A percentile compares a stretch with the other conserved stretches of the same genome.
Evolutionary conservation across 2,329 filamentous ascomycete species (phyloP).

Genomic region (Cyphellophora attinorum): DNA sequence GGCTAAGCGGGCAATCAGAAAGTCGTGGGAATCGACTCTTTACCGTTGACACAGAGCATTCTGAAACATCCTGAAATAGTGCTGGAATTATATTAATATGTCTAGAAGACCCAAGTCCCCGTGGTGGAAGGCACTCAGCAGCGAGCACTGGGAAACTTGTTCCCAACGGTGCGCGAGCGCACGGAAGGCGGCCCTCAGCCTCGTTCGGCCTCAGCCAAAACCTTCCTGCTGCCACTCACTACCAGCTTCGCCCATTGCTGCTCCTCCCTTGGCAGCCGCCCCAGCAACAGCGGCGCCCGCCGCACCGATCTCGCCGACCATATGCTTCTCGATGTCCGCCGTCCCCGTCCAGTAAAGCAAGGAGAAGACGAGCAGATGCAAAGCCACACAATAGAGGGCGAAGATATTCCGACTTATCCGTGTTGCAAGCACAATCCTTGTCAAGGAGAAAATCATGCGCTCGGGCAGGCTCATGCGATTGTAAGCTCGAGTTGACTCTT

Average conservation of each 20-base stretch:
- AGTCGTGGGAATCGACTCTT: too few species aligned
- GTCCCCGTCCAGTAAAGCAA: slow-evolving; percentile 78
- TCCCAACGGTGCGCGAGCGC: too few species aligned
- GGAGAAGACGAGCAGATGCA: slow-evolving; percentile 80
- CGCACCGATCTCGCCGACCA: slow-evolving; percentile 47
- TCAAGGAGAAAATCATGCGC: slow-evolving; percentile 79
- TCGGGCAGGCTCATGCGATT: slow-evolving; percentile 90
- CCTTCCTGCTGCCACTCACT: slow-evolving; percentile 58
- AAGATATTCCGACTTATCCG: slow-evolving; percentile 88
- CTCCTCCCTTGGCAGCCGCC: slow-evolving; percentile 7
- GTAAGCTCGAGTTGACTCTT: slow-evolving; percentile 82
- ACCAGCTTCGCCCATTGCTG: slow-evolving; percentile 15
- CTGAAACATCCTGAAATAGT: too few species aligned
- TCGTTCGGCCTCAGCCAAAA: slow-evolving; percentile 27
- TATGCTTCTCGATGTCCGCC: slow-evolving; percentile 54
- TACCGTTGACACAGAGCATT: too few species aligned
- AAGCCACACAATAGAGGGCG: slow-evolving; percentile 76
- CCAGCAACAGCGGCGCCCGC: slow-evolving; percentile 30
- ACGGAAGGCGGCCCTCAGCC: background rate
- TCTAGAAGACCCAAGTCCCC: too few species aligned
- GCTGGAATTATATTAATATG: too few species aligned
- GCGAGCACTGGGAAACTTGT: too few species aligned
- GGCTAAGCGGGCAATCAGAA: too few species aligned
- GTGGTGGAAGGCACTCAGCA: too few species aligned
- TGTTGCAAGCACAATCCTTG: slow-evolving; percentile 81